A percentile compares a stretch with the other conserved stretches of the same genome.
Evolutionary conservation across 2,329 filamentous ascomycete species (phyloP).

Genomic region (Aspergillus awamori): DNA sequence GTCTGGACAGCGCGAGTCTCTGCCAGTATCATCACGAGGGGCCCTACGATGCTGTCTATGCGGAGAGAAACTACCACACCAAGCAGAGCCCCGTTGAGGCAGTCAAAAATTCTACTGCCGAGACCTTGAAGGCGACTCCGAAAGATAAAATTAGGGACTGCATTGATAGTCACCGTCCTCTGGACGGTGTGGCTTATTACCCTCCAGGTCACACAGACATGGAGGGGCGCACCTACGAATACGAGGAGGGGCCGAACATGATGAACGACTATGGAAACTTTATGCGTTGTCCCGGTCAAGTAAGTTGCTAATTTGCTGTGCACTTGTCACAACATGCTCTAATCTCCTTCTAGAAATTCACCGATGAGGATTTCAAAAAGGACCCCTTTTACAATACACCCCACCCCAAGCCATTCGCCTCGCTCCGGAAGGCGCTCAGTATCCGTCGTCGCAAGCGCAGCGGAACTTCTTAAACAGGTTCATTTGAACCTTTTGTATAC

Average conservation of each 20-base stretch:
- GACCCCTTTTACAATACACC: constrained; percentile 43
- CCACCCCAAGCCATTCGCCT: constrained; percentile 31
- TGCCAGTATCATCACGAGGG: constrained; percentile 83
- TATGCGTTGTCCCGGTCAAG: constrained; percentile 72
- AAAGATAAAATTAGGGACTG: constrained; percentile 75
- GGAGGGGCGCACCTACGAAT: constrained; percentile 71
- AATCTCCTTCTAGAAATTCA: constrained; percentile 39
- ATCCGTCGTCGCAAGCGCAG: constrained; percentile 28
- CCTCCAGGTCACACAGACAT: constrained; percentile 72
- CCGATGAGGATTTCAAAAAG: constrained; percentile 44
- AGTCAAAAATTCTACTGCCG: constrained; percentile 69
- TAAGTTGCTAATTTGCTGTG: constrained; percentile 50
- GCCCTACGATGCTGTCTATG: constrained; percentile 81
- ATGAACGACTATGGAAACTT: constrained; percentile 72
- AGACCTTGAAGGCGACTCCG: constrained; percentile 80
- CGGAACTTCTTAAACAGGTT: constrained; percentile 14
- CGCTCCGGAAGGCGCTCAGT: constrained; percentile 32
- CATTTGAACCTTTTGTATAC: background rate
- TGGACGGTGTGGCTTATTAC: constrained; percentile 78
- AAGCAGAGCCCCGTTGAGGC: constrained; percentile 74
- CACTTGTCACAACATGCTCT: constrained; percentile 8
- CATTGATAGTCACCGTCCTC: constrained; percentile 70
- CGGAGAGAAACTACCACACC: constrained; percentile 69
- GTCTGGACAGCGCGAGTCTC: constrained; percentile 68
- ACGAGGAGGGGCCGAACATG: constrained; percentile 83